Conservation (phyloP, 441 rosid genomes). For the Eruca vesicaria region DNA sequence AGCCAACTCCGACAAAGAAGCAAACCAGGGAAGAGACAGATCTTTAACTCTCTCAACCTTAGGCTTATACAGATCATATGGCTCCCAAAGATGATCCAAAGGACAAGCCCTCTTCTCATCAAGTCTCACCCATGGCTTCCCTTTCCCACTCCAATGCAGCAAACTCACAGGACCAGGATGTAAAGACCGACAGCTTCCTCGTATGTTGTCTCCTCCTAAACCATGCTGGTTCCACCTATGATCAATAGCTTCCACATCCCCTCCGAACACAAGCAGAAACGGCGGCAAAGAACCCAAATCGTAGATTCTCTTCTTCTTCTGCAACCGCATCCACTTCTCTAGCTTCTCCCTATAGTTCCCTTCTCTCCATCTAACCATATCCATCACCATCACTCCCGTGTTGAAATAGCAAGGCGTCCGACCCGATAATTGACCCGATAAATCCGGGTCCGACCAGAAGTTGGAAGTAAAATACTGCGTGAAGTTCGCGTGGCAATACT, state of each 20-base stretch:
- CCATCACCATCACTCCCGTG: slow-evolving; percentile 97
- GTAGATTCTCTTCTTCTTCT: slow-evolving; percentile 72
- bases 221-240: slow-evolving; percentile 97
- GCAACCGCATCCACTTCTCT: slow-evolving; percentile 85
- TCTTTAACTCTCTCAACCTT: slow-evolving; percentile 26
- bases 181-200: slow-evolving; percentile 75
- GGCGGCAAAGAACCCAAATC: slow-evolving; percentile 94
- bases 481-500: slow-evolving; percentile 86
- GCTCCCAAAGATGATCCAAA: slow-evolving; percentile 79
- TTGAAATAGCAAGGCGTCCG: slow-evolving; percentile 78
- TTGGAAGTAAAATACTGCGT: slow-evolving; percentile 69
- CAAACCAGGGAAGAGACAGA: slow-evolving; percentile 27
- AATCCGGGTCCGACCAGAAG: slow-evolving; percentile 78
- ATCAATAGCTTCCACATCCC: slow-evolving; percentile 73
- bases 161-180: slow-evolving; percentile 89
- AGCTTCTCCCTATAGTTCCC: slow-evolving; percentile 69
- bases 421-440: slow-evolving; percentile 53
- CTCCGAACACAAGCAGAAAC: slow-evolving; percentile 76
- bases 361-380: slow-evolving; percentile 73
- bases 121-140: slow-evolving; percentile 90
- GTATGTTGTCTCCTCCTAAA: slow-evolving; percentile 85
- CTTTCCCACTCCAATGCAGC: slow-evolving; percentile 98
- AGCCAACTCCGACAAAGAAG: slow-evolving; percentile 36
- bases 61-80: slow-evolving; percentile 61
- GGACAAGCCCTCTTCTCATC: slow-evolving; percentile 74